A percentile compares a stretch with the other conserved stretches of the same genome.
Evolutionary conservation across 2,329 filamentous ascomycete species (phyloP).

Genomic region (Sarocladiaceae sp.): DNA sequence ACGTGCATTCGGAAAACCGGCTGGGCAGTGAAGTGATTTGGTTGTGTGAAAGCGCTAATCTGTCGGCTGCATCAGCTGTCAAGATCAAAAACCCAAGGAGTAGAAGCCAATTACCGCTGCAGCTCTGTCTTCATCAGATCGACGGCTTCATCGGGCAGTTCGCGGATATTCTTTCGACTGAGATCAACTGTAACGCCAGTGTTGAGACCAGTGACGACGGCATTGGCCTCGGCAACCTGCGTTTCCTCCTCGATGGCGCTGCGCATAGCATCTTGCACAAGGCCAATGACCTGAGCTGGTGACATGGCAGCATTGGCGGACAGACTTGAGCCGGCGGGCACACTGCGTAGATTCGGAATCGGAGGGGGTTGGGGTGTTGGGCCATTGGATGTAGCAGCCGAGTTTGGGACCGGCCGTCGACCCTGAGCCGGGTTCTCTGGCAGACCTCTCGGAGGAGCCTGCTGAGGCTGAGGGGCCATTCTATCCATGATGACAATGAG

Average conservation of each 20-base stretch:
- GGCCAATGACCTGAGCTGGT: conserved; percentile 56
- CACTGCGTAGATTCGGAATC: conserved; percentile 41
- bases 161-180: conserved; percentile 67
- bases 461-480: neutral
- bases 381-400: conserved; percentile 32
- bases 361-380: conserved; percentile 34
- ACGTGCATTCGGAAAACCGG: conserved; percentile 69
- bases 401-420: conserved; percentile 32
- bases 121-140: conserved; percentile 69
- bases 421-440: conserved; percentile 33
- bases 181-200: conserved; percentile 73
- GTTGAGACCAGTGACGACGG: conserved; percentile 53
- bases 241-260: conserved; percentile 60
- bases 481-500: conserved; percentile 6
- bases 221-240: conserved; percentile 54
- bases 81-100: neutral
- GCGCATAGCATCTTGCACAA: conserved; percentile 62
- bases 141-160: conserved; percentile 66
- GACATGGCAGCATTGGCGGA: conserved; percentile 48
- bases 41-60: conserved; percentile 77
- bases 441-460: conserved; percentile 25
- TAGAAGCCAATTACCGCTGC: conserved; percentile 50
- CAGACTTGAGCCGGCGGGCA: conserved; percentile 39
- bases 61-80: conserved; percentile 72
- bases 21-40: conserved; percentile 62